Evolutionary conservation across 192 early-diverging fungal species (phyloP), one percentile per base, ranked within the genome.

Genomic region (Irineochytrium annulatum): DNA sequence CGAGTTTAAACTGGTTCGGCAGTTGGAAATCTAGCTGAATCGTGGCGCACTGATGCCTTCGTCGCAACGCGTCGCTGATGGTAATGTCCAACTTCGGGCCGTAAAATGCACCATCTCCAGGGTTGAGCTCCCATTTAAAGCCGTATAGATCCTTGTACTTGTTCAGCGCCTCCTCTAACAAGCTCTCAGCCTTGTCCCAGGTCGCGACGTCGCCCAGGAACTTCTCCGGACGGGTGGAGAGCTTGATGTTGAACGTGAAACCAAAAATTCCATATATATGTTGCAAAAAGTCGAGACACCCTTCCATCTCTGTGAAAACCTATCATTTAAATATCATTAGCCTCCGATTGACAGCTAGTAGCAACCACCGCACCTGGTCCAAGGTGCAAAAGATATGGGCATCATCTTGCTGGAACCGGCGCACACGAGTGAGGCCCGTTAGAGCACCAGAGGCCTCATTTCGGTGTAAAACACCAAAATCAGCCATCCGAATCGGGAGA

Each of bases 21-120:
- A 99, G 82, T 71, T 97, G 93, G 89, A 95, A 99, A 75, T 97
- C 95, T 34, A 99, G 84, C 73, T 97, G 94, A 60, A 97, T 89
- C 20, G 96, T 99, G 33, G 96, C 96, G 70, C 96, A 99, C 76
- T 97, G 96, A 68, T 89, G 88, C 34, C 80, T 83, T 35, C 96
- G 90, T 63, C 85, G 79, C 53, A 98, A 82, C 13, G 94, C 95
- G 73, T 98, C 96, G 13, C 86, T 78, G 68, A 98, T 90, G 34
- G 85, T 86, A 72, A 99, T 97, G 77, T 99, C 96, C 68, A 99
- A 91, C 87, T 99, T 99, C 69, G 96, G 96, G n/a, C 96, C 96
- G 72, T 99, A 99, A 85, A 99, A 99, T 22, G 96, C 96, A 39
- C 96, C 96, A 76, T 99, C 96, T 59, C 91, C 92, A 6, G 86